A percentile compares a stretch with the other conserved stretches of the same genome.
These are phyloP conservation scores for Globisporangium solare DNA, from an alignment of 352 stramenopile species.

Conservation along the genomic window DNA sequence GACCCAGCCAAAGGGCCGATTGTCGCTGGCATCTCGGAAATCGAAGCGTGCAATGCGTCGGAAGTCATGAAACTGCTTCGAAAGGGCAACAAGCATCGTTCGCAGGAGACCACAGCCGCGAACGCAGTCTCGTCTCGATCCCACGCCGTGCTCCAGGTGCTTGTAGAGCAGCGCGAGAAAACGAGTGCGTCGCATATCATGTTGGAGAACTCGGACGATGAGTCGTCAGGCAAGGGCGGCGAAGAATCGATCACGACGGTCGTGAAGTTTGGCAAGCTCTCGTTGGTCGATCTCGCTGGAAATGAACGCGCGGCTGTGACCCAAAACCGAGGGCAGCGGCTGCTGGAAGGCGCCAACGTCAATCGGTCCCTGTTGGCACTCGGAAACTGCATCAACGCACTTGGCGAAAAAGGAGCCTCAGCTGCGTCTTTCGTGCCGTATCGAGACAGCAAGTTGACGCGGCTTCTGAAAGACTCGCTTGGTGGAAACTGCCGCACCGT, in stretches of 20 bases:
- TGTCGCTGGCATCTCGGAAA: slow-evolving; percentile 83
- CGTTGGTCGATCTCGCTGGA: slow-evolving; percentile 88
- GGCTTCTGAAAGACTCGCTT: slow-evolving; percentile 87
- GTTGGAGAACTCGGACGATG: slow-evolving; percentile 6
- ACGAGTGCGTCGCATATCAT: slow-evolving; percentile 9
- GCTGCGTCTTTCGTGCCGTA: slow-evolving; percentile 81
- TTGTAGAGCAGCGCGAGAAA: slow-evolving; percentile 69
- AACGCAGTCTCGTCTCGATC: slow-evolving; percentile 88
- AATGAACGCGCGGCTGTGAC: slow-evolving; percentile 89
- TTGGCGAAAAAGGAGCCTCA: slow-evolving; percentile 68
- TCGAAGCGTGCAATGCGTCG: slow-evolving; percentile 66
- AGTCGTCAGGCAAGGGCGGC: not conserved
- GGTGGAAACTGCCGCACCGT: slow-evolving; percentile 92
- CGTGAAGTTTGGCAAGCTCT: slow-evolving; percentile 87
- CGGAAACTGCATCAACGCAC: slow-evolving; percentile 92
- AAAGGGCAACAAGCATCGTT: slow-evolving; percentile 81
- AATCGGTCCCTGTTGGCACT: slow-evolving; percentile 89
- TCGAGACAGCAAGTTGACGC: slow-evolving; percentile 85
- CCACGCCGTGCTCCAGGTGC: slow-evolving; percentile 86
- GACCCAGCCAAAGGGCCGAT: slow-evolving; percentile 81
- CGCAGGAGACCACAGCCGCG: slow-evolving; percentile 84
- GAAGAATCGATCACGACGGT: slow-evolving; percentile 20
- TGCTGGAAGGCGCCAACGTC: slow-evolving; percentile 91
- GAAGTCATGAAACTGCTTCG: slow-evolving; percentile 88
- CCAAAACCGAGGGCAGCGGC: slow-evolving; percentile 79